These are phyloP conservation scores for Pyrenophora seminiperda DNA, from an alignment of 2,329 filamentous ascomycete species.

Conservation along the genomic window DNA sequence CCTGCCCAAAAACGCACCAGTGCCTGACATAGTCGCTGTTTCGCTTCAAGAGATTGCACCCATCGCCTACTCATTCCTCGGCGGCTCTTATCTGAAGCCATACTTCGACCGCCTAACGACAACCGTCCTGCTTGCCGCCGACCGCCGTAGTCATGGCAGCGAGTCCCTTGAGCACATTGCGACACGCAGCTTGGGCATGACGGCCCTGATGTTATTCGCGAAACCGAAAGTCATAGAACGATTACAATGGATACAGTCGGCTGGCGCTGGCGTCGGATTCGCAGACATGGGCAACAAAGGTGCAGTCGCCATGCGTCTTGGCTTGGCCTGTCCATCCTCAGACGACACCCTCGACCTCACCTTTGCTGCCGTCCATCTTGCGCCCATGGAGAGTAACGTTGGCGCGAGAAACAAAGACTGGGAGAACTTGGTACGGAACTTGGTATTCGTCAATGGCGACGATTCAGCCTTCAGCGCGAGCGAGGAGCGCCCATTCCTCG, in stretches of 20 bases:
- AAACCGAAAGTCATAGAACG: constrained; percentile 62
- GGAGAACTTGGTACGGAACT: constrained; percentile 77
- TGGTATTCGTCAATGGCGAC: constrained; percentile 68
- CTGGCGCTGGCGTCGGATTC: constrained; percentile 81
- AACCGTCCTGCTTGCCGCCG: constrained; percentile 72
- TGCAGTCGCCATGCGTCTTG: constrained; percentile 77
- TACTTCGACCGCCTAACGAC: constrained; percentile 76
- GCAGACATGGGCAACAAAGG: constrained; percentile 96
- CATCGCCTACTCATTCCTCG: constrained; percentile 81
- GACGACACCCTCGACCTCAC: constrained; percentile 68
- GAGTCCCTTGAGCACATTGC: constrained; percentile 71
- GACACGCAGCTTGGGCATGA: constrained; percentile 83
- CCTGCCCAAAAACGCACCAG: constrained; percentile 51
- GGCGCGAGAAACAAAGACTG: constrained; percentile 83
- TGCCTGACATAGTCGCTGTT: constrained; percentile 70
- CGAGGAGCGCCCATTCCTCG: constrained; percentile 42
- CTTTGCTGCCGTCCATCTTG: constrained; percentile 86
- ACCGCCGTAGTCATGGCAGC: constrained; percentile 48
- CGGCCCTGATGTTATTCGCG: constrained; percentile 83
- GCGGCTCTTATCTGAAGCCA: constrained; percentile 74
- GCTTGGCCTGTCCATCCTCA: constrained; percentile 56
- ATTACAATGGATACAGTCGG: constrained; percentile 72
- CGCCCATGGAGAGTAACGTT: constrained; percentile 81
- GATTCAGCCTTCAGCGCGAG: constrained; percentile 37
- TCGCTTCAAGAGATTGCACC: constrained; percentile 88